Base-by-base conservation (phyloP, 2,329 filamentous ascomycete genomes). In the Ceratocystis eucalypticola region DNA sequence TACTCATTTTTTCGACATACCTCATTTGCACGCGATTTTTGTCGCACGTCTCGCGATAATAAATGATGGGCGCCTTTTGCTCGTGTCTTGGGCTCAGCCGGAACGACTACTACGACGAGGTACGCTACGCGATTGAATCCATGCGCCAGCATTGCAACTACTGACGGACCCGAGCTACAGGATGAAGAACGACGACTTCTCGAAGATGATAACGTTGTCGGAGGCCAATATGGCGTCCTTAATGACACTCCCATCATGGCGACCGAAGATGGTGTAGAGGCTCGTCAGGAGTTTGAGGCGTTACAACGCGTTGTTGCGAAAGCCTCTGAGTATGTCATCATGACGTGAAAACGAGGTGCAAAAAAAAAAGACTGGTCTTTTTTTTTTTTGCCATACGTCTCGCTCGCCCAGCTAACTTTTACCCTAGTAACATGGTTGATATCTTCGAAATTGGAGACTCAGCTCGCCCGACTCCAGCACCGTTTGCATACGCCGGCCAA, bases 181-280 rank as follows among this genome's bases (percentile, higher is more conserved):
- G 80, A 82, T 69, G 82, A 84, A 65, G 81, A 84, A 69, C 80
- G 79, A 17, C 78, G 83, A 46, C 77, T 84, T 22, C 77, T 87
- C 30, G 84, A 84, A 72, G 84, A 86, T 69, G 84, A 87, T 67
- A 77, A 80, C 45, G 82, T 82, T 71, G 78, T 77, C 67, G 76
- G 82, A 70, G 76, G 82, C 70, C 80, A 84, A 66, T 87, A 87
- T 69, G 84, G 84, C 61, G 86, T 83, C 73, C 86, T 87, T 70
- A 80, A 79, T 66, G 82, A 87, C 53, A 78, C 81, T 66, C 77
- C 78, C 48, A 71, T 82, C 69, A 80, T 78, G 66, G 76, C 77
- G 63, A 82, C 83, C 70, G 80, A 82, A 71, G 84, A 86, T 70
- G 82, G 82, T 8, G 77, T 84, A 68, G 85, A 87, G 73, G 80